Evolutionary conservation across 2,329 filamentous ascomycete species (phyloP).

Genomic region (Pseudopyrenochaeta lycopersici): DNA sequence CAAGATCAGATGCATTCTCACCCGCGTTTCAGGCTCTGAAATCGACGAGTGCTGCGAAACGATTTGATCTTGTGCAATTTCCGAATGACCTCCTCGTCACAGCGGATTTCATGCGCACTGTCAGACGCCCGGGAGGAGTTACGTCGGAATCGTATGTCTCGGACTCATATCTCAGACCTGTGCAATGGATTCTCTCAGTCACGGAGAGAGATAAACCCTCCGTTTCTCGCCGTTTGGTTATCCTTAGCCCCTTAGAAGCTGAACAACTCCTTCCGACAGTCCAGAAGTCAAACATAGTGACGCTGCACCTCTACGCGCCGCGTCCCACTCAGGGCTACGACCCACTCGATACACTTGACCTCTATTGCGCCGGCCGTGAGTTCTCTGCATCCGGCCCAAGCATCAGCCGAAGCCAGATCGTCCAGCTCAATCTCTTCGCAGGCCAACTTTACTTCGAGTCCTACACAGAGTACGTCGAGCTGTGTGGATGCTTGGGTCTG

Average conservation of each 20-base stretch:
- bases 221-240: constrained; percentile 46
- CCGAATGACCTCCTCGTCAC: constrained; percentile 57
- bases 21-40: constrained; percentile 57
- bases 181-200: constrained; percentile 62
- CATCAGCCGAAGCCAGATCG: too few relatives aligned
- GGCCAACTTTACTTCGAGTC: too few relatives aligned
- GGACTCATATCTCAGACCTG: constrained; percentile 61
- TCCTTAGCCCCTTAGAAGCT: constrained; percentile 70
- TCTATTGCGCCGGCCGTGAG: too few relatives aligned
- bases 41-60: constrained; percentile 49
- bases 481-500: too few relatives aligned
- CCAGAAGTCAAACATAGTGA: constrained; percentile 38
- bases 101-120: constrained; percentile 59
- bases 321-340: too few relatives aligned
- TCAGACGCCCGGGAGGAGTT: constrained; percentile 34
- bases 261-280: constrained; percentile 59
- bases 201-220: background rate
- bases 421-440: too few relatives aligned
- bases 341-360: too few relatives aligned
- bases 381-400: too few relatives aligned
- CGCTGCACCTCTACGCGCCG: constrained; percentile 63
- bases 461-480: too few relatives aligned
- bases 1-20: constrained; percentile 45
- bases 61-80: constrained; percentile 48
- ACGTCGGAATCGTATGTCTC: constrained; percentile 11